Base-by-base conservation (phyloP, 495 filamentous ascomycete species). In the Pseudotulostoma volvatum region DNA sequence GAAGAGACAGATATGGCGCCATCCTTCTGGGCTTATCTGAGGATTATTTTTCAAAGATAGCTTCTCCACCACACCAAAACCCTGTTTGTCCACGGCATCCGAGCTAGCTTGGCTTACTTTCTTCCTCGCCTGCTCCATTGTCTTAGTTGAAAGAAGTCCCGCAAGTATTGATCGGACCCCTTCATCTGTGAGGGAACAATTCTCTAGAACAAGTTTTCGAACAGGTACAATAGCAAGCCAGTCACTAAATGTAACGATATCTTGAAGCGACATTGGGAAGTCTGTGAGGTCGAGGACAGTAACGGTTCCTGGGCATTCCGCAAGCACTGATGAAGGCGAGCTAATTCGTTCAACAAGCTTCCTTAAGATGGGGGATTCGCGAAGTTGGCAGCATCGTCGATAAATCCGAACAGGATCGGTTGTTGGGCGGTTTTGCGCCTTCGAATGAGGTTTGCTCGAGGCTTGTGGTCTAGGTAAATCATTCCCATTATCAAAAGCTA, bases 331-430 rank as follows among this genome's bases (percentile, higher is more conserved):
- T 5, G 68, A 66, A 25, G 77, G 68, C 14, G 75, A 71, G n/a
- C 70, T 69, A 15, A 97, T 79, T 50, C 94, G 84, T 41, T 87
- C 82, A 11, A 78, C 83, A 25, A 97, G 79, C 46, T 78, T 81
- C 49, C 86, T 86, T 16, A 96, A 63, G 28, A 93, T 82, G 1
- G 81, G 81, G 0, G 85, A 87, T 59, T 96, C 90, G 44, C 90
- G 67, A 17, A 97, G 63, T 49, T 95, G 87, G 50, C 90, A 96
- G 53, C 90, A 96, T 39, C 90, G 73, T 36, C 86, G 73, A 56
- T 97, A 97, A 54, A 97, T 94, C 40, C 87, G 73, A 7, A 86
- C 69, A 4, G 90, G 88, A 51, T 93, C 88, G 13, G 81, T 94
- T 3, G 87, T 95, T 0, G 88, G 85, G 20, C 68, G 70, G 37